Conservation (phyloP, 2,329 filamentous ascomycete species). For the Fusarium setosum region DNA sequence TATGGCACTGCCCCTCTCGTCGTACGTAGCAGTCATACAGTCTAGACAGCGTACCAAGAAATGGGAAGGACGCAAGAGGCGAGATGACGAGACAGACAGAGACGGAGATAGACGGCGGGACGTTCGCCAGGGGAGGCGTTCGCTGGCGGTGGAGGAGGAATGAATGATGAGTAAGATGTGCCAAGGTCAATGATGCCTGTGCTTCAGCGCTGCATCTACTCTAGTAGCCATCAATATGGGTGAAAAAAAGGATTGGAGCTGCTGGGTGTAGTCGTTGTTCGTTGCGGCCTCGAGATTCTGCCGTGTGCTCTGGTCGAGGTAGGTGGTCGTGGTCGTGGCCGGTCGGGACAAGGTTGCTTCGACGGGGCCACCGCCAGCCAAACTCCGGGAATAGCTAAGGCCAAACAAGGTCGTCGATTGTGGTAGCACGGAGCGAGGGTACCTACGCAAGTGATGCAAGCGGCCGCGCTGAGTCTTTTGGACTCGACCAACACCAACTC, state of each 20-base stretch:
- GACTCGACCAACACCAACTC: slow-evolving; percentile 20
- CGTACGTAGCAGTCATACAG: slow-evolving; percentile 37
- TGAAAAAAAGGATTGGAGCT: slow-evolving; percentile 3
- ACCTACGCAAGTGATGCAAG: slow-evolving; percentile 29
- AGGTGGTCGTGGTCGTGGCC: slow-evolving; percentile 26
- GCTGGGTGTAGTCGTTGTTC: slow-evolving; percentile 15
- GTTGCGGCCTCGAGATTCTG: background rate
- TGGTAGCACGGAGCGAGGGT: slow-evolving; percentile 2
- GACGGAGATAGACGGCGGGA: slow-evolving; percentile 21
- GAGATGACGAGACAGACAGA: slow-evolving; percentile 29
- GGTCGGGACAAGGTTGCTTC: slow-evolving; percentile 27
- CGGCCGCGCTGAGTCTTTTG: slow-evolving; percentile 9
- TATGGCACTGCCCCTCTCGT: slow-evolving; percentile 19
- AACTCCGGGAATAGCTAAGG: slow-evolving; percentile 22
- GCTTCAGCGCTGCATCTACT: background rate
- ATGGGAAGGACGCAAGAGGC: slow-evolving; percentile 26
- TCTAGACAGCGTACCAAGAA: slow-evolving; percentile 2
- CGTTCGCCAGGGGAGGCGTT: slow-evolving; percentile 17
- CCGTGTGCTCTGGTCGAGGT: slow-evolving; percentile 31
- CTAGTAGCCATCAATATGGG: background rate
- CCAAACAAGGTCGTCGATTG: slow-evolving; percentile 7
- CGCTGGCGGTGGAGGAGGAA: slow-evolving; percentile 18
- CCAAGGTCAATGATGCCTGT: slow-evolving; percentile 13
- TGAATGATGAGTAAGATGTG: slow-evolving; percentile 30
- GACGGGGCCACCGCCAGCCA: slow-evolving; percentile 14